Evolutionary conservation across 1,139 yeast species (phyloP), one percentile per base, ranked within the genome.

Genomic region (Lodderomyces theae): DNA sequence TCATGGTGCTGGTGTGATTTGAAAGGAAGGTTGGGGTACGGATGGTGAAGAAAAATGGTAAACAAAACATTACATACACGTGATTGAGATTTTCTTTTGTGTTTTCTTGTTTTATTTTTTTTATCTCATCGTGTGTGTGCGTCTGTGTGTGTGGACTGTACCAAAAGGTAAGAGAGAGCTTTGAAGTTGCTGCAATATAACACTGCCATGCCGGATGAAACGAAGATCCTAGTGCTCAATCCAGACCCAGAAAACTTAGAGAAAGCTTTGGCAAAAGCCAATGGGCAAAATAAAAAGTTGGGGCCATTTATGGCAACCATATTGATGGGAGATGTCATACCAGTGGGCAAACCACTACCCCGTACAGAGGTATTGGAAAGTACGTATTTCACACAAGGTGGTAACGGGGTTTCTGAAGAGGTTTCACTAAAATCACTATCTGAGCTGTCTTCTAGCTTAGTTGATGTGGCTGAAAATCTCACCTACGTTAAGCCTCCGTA

Each of bases 231-330:
- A 13, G 39, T 80, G 18, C 58, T 79, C n/a, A 73, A 79, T 53
- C 79, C 84, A 1, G 53, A 64, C 2, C 63, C 70, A 1, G 54
- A 55, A 1, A 60, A 64, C 23, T 44, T 77, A 5, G 67, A 65
- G 1, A 64, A 64, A 35, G 72, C 79, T 0, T 51, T 79, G 7
- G 61, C 55, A 10, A 79, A 80, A 43, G 69, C 80, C 3, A 76
- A 77, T 50, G 41, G 63, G 0, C 72, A 82, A 42, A 65, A 80
- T 50, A 45, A 56, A 16, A 81, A 77, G 49, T 79, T 79, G 38
- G 88, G 88, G 0, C 87, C 87, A 0, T 83, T 83, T 54, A 83
- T 74, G 39, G 66, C 74, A 4, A 72, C 77, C 1, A 35, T 82
- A 6, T 53, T 82, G 7, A 49, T 82, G 9, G 86, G 87, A 2